Conservation (phyloP, 148 eudicot species). For the Rhododendron ferrugineum region DNA sequence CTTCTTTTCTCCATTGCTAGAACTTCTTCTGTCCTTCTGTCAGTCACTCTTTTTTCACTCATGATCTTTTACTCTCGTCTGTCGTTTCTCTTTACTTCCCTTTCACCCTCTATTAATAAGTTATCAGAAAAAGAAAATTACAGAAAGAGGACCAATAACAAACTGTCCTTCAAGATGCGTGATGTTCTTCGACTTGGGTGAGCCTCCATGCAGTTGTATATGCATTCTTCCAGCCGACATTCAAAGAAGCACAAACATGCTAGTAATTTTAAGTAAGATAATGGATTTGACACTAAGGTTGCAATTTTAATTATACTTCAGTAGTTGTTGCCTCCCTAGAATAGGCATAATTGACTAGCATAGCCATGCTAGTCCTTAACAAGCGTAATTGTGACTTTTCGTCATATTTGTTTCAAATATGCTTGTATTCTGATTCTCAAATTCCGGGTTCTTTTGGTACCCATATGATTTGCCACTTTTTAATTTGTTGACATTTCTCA, state of each 20-base stretch:
- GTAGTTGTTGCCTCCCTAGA: background rate
- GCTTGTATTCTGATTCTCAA: background rate
- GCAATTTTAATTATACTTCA: background rate
- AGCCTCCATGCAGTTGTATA: background rate
- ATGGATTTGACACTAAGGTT: background rate
- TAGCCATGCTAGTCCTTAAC: background rate
- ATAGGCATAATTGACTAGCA: background rate
- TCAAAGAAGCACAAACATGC: background rate
- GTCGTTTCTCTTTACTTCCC: background rate
- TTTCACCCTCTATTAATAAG: background rate
- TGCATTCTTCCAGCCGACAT: background rate
- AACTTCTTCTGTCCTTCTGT: background rate
- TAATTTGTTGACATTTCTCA: constrained; percentile 2
- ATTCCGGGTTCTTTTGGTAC: background rate
- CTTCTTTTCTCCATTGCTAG: background rate
- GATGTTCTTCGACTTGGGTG: background rate
- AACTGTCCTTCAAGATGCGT: background rate
- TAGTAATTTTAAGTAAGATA: background rate
- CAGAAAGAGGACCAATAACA: background rate
- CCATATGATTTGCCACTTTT: background rate
- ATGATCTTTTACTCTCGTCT: background rate
- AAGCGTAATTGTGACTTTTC: background rate
- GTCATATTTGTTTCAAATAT: background rate
- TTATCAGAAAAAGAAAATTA: background rate
- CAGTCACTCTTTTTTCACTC: background rate